Base-by-base conservation (phyloP, 2,329 filamentous ascomycete genomes). In the Periconia sp. region DNA sequence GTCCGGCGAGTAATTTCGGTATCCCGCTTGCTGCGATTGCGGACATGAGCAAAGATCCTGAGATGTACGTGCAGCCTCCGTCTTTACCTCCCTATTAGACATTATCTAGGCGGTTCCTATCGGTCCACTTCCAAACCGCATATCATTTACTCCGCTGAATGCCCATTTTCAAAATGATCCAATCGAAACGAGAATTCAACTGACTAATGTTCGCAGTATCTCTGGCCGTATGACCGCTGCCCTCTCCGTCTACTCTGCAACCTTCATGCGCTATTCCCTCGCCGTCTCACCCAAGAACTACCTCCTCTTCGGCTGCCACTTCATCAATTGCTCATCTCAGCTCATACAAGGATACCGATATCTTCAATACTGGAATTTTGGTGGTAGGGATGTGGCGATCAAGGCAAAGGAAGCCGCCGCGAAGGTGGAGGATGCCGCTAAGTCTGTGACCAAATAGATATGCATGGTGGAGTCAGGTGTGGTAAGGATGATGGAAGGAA, bases 261-360 rank as follows among this genome's bases (percentile, higher is more conserved):
- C 80, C 45, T 86, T 86, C 73, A 84, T 84, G 82, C 82, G 83
- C 65, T 86, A 86, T 73, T 73, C 83, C 45, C 66, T 86, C 50
- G 83, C 83, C 48, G 81, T 86, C 43, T 73, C 74, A 12, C 83
- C 83, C 28, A 76, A 75, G 60, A 86, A 86, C 73, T 85, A 85
- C 73, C 81, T 86, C 52, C 80, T 86, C 42, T 86, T 86, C 68
- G 83, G 79, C 53, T 86, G 83, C 73, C 83, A 86, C 69, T 71
- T 81, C 48, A 77, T 85, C 70, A 86, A 86, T 72, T 85, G 83
- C 69, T 70, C 69, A 52, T 80, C 81, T 32, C 83, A 86, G 68
- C 54, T 74, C 31, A 79, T 78, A 22, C 83, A 86, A 65, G 81
- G 76, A 15, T 85, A 84, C 70, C 74, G 83, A 40, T 86, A 82